Evolutionary conservation across 176 grass and related monocot species (phyloP).

Genomic region (Rhynchospora breviuscula): DNA sequence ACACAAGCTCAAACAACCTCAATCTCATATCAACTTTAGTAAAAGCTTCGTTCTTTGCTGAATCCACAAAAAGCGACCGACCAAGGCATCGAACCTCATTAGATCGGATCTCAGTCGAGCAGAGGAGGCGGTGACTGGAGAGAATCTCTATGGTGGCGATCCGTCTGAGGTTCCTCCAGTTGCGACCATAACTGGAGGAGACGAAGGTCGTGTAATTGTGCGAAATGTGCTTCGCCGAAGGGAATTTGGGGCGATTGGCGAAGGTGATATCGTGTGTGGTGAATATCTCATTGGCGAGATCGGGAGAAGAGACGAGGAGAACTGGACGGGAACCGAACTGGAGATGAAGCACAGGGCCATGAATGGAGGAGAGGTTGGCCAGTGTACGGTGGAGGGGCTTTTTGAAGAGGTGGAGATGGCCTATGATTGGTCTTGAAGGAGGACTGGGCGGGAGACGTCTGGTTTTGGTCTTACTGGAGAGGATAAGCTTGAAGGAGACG

Average conservation of each 20-base stretch:
- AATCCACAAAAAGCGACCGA: slow-evolving; percentile 22
- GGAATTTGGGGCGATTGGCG: slow-evolving; percentile 48
- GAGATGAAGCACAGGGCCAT: slow-evolving; percentile 47
- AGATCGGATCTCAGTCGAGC: slow-evolving; percentile 21
- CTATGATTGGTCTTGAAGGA: slow-evolving; percentile 37
- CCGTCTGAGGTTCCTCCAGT: slow-evolving; percentile 55
- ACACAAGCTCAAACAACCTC: slow-evolving; percentile 46
- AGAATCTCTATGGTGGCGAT: slow-evolving; percentile 50
- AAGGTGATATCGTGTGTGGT: slow-evolving; percentile 44
- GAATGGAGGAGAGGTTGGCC: slow-evolving; percentile 16
- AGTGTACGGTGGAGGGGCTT: slow-evolving; percentile 41
- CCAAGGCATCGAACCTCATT: slow-evolving; percentile 38
- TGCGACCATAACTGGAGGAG: slow-evolving; percentile 25
- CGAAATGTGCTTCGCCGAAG: slow-evolving; percentile 8
- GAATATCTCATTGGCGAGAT: slow-evolving; percentile 44
- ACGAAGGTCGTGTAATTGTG: slow-evolving; percentile 31
- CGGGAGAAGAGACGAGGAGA: slow-evolving; percentile 41
- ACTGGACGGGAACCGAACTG: slow-evolving; percentile 41
- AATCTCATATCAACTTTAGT: slow-evolving; percentile 42
- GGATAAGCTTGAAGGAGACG: slow-evolving; percentile 26
- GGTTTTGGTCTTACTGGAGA: neutral
- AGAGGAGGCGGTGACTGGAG: slow-evolving; percentile 30
- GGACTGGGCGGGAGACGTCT: slow-evolving; percentile 37
- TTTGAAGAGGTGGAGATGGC: slow-evolving; percentile 64
- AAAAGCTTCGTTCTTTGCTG: neutral